Conservation (phyloP, 331 rosid genomes). For the Ulmus americana region DNA sequence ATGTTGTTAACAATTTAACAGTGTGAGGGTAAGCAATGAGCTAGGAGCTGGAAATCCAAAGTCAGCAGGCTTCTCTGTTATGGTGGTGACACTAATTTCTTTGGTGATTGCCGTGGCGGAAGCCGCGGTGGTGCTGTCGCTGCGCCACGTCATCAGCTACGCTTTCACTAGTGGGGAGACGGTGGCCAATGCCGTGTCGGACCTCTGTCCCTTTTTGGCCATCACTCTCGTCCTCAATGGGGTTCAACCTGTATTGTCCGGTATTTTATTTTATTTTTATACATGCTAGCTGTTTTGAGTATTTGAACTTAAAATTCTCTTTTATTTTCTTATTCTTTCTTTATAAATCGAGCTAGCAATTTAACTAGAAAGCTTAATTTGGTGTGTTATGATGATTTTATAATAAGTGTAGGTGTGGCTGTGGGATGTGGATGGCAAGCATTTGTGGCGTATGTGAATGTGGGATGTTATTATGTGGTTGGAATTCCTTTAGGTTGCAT, state of each 20-base stretch:
- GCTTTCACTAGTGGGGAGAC: slow-evolving; percentile 52
- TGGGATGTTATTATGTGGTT: slow-evolving; percentile 47
- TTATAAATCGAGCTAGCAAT: too few species aligned
- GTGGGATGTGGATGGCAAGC: slow-evolving; percentile 76
- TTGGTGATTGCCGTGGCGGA: slow-evolving; percentile 32
- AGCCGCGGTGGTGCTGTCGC: slow-evolving; percentile 36
- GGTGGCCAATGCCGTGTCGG: slow-evolving; percentile 59
- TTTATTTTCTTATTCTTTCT: too few species aligned
- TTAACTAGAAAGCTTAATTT: too few species aligned
- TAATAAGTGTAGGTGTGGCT: slow-evolving; percentile 45
- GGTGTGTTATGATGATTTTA: neutral
- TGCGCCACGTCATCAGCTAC: slow-evolving; percentile 59
- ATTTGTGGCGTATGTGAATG: slow-evolving; percentile 59
- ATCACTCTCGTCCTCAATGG: slow-evolving; percentile 65
- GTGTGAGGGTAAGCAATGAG: slow-evolving; percentile 77
- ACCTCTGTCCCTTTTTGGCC: slow-evolving; percentile 51
- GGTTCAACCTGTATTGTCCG: slow-evolving; percentile 66
- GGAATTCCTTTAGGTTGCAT: slow-evolving; percentile 51
- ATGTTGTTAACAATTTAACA: slow-evolving; percentile 5
- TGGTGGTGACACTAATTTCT: slow-evolving; percentile 34
- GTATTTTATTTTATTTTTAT: slow-evolving; percentile 11
- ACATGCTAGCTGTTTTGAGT: too few species aligned
- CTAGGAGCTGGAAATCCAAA: slow-evolving; percentile 63
- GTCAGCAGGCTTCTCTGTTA: slow-evolving; percentile 56
- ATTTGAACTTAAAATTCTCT: too few species aligned